phyloP scores from a whole-genome alignment of 441 rosid genomes.

The Gossypium laxum region DNA sequence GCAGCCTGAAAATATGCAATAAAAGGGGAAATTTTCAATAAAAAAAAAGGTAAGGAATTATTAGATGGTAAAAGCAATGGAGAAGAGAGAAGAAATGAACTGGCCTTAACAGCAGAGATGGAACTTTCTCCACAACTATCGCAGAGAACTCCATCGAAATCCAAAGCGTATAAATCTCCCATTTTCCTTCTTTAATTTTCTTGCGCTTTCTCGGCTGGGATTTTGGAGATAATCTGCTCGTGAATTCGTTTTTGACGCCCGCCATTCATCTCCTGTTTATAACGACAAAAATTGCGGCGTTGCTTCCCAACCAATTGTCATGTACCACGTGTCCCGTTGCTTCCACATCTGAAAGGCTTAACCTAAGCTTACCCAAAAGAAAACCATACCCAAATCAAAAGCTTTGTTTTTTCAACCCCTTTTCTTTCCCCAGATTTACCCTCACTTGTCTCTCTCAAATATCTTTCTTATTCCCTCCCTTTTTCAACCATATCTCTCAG shows the following conservation, averaged over 20 bases:
- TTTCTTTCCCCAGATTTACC: too few species aligned
- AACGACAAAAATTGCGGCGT: not conserved
- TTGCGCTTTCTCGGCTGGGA: not conserved
- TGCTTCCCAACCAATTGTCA: not conserved
- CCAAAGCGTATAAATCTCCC: slow-evolving; percentile 90
- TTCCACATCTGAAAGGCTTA: too few species aligned
- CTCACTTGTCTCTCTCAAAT: not conserved
- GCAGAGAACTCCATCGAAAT: slow-evolving; percentile 88
- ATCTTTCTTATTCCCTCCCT: not conserved
- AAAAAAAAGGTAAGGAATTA: not conserved
- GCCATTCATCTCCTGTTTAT: slow-evolving; percentile 27
- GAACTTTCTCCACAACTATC: slow-evolving; percentile 92
- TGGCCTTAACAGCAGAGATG: slow-evolving; percentile 78
- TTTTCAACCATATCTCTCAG: not conserved
- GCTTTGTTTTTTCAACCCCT: too few species aligned
- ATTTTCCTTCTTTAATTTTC: slow-evolving; percentile 18
- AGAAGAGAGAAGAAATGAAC: not conserved
- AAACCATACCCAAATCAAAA: too few species aligned
- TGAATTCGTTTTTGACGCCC: slow-evolving; percentile 14
- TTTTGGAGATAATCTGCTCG: not conserved
- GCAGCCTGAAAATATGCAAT: slow-evolving; percentile 44
- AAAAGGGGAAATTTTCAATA: not conserved
- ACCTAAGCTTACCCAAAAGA: too few species aligned
- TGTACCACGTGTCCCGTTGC: not conserved
- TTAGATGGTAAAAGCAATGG: not conserved